These are phyloP conservation scores for Cytospora schulzeri DNA, from an alignment of 2,329 filamentous ascomycete genomes.

Conservation along the genomic window DNA sequence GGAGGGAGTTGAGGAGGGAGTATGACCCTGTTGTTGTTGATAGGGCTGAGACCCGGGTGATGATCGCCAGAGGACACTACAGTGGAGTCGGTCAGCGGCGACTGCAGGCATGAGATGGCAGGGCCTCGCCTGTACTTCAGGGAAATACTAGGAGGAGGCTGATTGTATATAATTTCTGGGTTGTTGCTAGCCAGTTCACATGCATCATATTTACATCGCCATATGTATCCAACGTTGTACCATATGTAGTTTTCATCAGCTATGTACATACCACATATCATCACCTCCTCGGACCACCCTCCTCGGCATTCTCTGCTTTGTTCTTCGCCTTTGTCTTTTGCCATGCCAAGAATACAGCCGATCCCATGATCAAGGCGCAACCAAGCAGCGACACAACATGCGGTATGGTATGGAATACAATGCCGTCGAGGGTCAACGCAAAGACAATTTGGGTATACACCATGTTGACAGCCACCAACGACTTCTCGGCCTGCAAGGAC, in stretches of 20 bases:
- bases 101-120: neutral
- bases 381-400: conserved; percentile 11
- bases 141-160: no score
- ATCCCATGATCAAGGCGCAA: conserved; percentile 5
- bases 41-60: conserved; percentile 7
- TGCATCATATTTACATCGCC: neutral
- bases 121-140: no score
- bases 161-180: neutral
- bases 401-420: conserved; percentile 13
- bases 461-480: conserved; percentile 18
- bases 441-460: conserved; percentile 20
- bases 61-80: neutral
- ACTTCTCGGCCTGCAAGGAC: conserved; percentile 16
- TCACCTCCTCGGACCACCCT: neutral
- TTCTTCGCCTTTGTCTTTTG: conserved; percentile 3
- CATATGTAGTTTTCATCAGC: neutral
- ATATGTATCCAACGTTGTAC: neutral
- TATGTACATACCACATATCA: neutral
- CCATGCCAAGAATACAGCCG: conserved; percentile 12
- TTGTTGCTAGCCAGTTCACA: neutral
- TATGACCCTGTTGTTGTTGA: conserved; percentile 12
- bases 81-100: neutral
- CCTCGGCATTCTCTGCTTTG: neutral
- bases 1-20: neutral
- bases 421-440: conserved; percentile 7